Percentiles rank a stretch among this genome's conserved stretches.
phyloP scores from a whole-genome alignment of 2,329 filamentous ascomycete genomes.

The Pyricularia sp. region DNA sequence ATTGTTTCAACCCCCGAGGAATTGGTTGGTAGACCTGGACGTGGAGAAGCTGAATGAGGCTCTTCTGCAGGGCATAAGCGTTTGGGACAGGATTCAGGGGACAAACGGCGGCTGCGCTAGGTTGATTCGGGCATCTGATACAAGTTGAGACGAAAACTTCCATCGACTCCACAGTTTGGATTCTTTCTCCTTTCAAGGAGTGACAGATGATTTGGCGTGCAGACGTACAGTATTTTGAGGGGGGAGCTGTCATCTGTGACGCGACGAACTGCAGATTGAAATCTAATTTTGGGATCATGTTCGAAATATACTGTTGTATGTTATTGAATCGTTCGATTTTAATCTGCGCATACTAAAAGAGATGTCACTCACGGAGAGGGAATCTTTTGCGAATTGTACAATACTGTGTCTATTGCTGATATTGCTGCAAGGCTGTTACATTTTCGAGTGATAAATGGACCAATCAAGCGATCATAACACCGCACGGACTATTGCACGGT shows the following conservation, averaged over 20 bases:
- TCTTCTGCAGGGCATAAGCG: background rate
- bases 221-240: background rate
- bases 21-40: background rate
- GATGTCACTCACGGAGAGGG: no score
- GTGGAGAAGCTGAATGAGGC: background rate
- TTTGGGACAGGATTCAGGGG: background rate
- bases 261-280: background rate
- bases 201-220: background rate
- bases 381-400: no score
- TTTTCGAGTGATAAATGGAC: background rate
- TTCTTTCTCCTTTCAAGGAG: no score
- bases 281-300: background rate
- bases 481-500: background rate
- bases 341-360: background rate
- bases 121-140: background rate
- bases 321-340: background rate
- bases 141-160: slow-evolving; percentile 3
- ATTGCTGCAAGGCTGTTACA: no score
- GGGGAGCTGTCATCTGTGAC: background rate
- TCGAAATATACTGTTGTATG: background rate
- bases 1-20: background rate
- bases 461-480: background rate
- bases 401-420: no score
- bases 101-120: background rate
- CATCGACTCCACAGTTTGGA: background rate